Conservation (phyloP, 257 asterid species). For the Scutellaria galericulata region DNA sequence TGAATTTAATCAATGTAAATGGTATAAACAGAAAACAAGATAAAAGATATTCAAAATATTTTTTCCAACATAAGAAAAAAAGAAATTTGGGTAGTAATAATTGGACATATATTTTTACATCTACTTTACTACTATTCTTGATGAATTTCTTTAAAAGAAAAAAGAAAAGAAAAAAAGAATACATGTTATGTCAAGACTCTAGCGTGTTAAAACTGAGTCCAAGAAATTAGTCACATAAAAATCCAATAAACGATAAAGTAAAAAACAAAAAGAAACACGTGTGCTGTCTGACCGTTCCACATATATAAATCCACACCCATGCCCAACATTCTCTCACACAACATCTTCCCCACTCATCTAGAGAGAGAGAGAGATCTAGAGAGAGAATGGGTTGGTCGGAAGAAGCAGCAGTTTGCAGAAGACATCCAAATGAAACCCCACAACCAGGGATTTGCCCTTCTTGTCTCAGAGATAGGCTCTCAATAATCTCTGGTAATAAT, state of each 20-base stretch:
- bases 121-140: too few relatives aligned
- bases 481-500: conserved; percentile 37
- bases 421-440: conserved; percentile 61
- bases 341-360: too few relatives aligned
- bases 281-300: conserved; percentile 18
- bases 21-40: too few relatives aligned
- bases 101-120: too few relatives aligned
- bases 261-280: conserved; percentile 35
- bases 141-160: too few relatives aligned
- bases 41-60: too few relatives aligned
- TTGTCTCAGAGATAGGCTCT: conserved; percentile 59
- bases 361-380: background rate
- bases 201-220: too few relatives aligned
- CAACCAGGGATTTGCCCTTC: conserved; percentile 73
- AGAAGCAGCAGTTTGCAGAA: conserved; percentile 50
- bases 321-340: conserved; percentile 26
- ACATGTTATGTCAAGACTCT: too few relatives aligned
- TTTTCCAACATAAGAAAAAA: too few relatives aligned
- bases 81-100: too few relatives aligned
- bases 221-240: background rate
- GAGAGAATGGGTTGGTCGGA: conserved; percentile 52
- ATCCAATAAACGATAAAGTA: background rate
- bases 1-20: too few relatives aligned
- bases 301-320: background rate
- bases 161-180: too few relatives aligned